Base-by-base conservation (phyloP, 148 eudicot genomes). In the Fallopia convolvulus region DNA sequence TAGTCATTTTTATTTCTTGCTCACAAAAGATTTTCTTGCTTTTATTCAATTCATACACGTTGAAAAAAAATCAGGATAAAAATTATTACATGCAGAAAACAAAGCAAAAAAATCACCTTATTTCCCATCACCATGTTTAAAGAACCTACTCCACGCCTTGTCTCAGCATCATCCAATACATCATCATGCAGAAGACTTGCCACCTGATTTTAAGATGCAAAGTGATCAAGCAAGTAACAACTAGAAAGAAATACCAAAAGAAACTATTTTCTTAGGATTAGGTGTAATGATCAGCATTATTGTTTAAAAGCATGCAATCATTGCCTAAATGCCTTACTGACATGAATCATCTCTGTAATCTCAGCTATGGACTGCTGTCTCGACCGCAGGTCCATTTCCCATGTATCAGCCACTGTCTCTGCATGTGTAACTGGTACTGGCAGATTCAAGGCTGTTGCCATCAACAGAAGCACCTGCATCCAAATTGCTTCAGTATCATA, bases 131-230 rank as follows among this genome's bases (percentile, higher is more conserved):
- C 53, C 20, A 46, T 20, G 75, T 73, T 73, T 48, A 73, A 48
- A 26, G 75, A 73, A 20, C 75, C 75, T 42, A 73, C 82, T 74
- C 99, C 97, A 76, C 99, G 89, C 79, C 97, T 90, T 70, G 99
- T 94, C 74, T 92, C 97, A 77, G 97, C 99, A 87, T 94, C 99
- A 87, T 94, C 99, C 88, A 94, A 82, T 74, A 94, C 97, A 74
- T 94, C 99, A 87, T 94, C 99, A 81, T 94, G 99, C 58, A 94
- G 99, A 84, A 94, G 99, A 84, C 99, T 94, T 74, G 99, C 99
- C 78, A 94, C 97, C 99, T 94, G 80, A 80, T 68, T 33, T 58
- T 15, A 30, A 42, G 20, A 42, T 68, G 44, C 36, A 68, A 68
- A 68, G 20, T 15, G 0, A 68, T 68, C 46, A 68, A 55, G 5